Evolutionary conservation across 441 rosid genomes (phyloP), one percentile per base, ranked within the genome.

Genomic region (Bocquillonia castaneifolia): DNA sequence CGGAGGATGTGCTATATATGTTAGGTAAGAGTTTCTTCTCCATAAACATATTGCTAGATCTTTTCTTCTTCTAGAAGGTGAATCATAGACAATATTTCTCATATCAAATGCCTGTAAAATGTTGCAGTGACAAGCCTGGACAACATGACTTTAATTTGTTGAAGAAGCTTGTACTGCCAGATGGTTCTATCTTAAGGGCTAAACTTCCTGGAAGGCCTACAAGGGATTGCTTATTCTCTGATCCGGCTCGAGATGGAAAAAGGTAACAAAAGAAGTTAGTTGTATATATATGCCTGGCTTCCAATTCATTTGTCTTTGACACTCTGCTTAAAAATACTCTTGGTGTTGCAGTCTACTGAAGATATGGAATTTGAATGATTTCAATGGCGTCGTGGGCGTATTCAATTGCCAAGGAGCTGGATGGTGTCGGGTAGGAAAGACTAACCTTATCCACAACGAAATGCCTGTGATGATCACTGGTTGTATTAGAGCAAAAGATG

Each of bases 341-440:
- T 31, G 50, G 37, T 59, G 18, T 26, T 75, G 74, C 85, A 85
- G 93, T 76, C 85, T 88, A 18, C 71, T 87, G 73, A 89, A 91
- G 86, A 83, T 91, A 72, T 91, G 95, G 92, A 84, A 85, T 73
- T 63, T 84, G 79, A 85, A 88, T 29, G 82, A 82, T 47, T 77
- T 71, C 76, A 74, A 74, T 12, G 89, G 92, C 26, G 84, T 85
- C 28, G 20, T 88, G 6, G 90, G 90, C 1, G 78, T 82, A 26
- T 85, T 85, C 80, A 88, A 84, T 77, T 88, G 87, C 76, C 90
- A 85, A 47, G 88, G 90, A 72, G 90, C 86, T 5, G 87, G 87
- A 47, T 91, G 92, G 97, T 86, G 91, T 74, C 80, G 57, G 59
- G 76, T 77, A 5, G 83, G 82, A 69, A 91, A 87, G 83, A 82